Base-by-base conservation (phyloP, 2,329 filamentous ascomycete species). In the Dryadomyces sulphureus region DNA sequence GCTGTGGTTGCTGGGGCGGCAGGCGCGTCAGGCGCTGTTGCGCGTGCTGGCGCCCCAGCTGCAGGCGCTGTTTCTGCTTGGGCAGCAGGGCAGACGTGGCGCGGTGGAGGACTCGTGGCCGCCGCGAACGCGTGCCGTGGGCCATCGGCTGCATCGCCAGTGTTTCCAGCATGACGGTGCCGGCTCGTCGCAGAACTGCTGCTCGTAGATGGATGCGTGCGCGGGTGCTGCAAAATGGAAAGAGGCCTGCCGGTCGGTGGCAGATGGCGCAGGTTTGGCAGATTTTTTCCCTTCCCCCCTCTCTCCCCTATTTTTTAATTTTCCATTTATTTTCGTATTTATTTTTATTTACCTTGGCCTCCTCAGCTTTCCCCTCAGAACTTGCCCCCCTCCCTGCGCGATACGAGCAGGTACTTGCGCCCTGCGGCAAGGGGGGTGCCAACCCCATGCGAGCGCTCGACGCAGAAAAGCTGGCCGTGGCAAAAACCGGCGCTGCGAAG, bases 61-160 rank as follows among this genome's bases (percentile, higher is more conserved):
- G 40, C n/a, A 24, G 22, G 20, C 40, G 45, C 47, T 50, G 48
- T 45, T 46, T 46, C 36, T 45, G 48, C 45, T 50, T 50, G 24
- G 50, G 46, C 27, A 54, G 45, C 48, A 54, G 45, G 22, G 49
- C 47, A 38, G 50, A 48, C 43, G 46, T 38, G 7, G 34, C 38
- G 40, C 47, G 45, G 45, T 41, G 51, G 41, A 48, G 47, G 40
- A 52, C 47, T 36, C 53, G 50, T 27, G 50, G 46, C 38, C 52
- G 51, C 38, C 53, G 52, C 49, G 54, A 52, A 45, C 54, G 54
- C 27, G 53, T 54, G 45, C 50, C 50, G 20, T 50, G 46, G 48
- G 51, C 50, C 52, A 54, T 55, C 38, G 53, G 46, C 51, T 48
- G 7, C 38, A 51, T 50, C 27, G 45, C 45, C 41, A 49, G 38